Conservation (phyloP, 2,329 filamentous ascomycete genomes). For the Colletotrichum somersetense region DNA sequence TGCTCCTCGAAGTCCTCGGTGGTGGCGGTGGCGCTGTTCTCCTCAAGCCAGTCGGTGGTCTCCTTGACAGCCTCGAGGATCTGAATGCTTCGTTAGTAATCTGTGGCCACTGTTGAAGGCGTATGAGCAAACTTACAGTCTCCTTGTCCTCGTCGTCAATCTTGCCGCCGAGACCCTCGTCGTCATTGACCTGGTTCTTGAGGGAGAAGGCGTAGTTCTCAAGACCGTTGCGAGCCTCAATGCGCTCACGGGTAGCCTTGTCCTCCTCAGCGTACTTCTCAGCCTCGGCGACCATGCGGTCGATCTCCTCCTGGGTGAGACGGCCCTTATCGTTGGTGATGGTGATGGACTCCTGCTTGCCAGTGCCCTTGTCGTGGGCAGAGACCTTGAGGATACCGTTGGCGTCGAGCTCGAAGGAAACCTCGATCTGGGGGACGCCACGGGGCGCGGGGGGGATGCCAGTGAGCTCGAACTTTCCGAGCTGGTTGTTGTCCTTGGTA, state of each 20-base stretch:
- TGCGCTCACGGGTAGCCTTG: constrained; percentile 97
- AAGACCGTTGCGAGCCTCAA: constrained; percentile 94
- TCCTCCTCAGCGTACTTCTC: constrained; percentile 99
- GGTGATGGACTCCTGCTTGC: constrained; percentile 96
- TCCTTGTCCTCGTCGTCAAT: constrained; percentile 99
- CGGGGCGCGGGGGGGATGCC: constrained; percentile 95
- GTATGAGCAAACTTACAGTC: constrained; percentile 69
- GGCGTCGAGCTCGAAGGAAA: constrained; percentile 96
- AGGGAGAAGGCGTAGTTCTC: constrained; percentile 99
- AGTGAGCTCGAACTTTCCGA: constrained; percentile 98
- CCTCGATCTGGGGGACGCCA: constrained; percentile 98
- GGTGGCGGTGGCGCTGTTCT: constrained; percentile 87
- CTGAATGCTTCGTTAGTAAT: constrained; percentile 51
- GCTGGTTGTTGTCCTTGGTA: constrained; percentile 97
- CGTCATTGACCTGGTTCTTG: constrained; percentile 99
- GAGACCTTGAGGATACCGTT: constrained; percentile 98
- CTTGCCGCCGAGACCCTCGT: constrained; percentile 97
- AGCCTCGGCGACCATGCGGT: constrained; percentile 98
- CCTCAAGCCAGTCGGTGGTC: constrained; percentile 94
- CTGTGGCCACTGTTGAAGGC: constrained; percentile 42
- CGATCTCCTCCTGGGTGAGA: constrained; percentile 95
- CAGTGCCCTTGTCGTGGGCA: constrained; percentile 97
- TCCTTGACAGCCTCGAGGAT: constrained; percentile 98
- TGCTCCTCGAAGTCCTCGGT: constrained; percentile 99
- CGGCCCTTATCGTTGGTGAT: constrained; percentile 99